Evolutionary conservation across 2,329 filamentous ascomycete genomes (phyloP), one percentile per base, ranked within the genome.

Genomic region (Trichoderma gracile): DNA sequence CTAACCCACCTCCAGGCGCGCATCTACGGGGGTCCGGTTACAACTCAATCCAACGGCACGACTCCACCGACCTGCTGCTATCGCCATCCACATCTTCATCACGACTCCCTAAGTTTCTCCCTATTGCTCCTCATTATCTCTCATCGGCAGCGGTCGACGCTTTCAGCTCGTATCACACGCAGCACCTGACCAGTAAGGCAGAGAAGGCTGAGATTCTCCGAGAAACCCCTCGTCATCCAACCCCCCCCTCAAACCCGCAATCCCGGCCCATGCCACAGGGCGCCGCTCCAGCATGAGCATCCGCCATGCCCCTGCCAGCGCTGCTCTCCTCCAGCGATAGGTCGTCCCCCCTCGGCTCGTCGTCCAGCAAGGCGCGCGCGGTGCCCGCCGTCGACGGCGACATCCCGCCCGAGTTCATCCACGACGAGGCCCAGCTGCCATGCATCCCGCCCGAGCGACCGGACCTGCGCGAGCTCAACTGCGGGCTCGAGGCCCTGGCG

Each of bases 381-480:
- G 47, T 47, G n/a, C 46, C 53, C 9, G 72, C 56, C 56, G 67
- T 68, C 69, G 72, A 70, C 59, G 56, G 68, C 40, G 72, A 73
- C 64, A 69, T 71, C 38, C 69, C 72, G 45, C 69, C 76, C 65
- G 80, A 80, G 52, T 86, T 82, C 72, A 85, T 89, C 69, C 77
- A 78, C 70, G 83, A 86, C 66, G 83, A 85, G 67, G 73, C 81
- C 38, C 82, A 89, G 70, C 79, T 89, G 27, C 74, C 73, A 21
- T 78, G 78, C 50, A 68, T 80, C 25, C 74, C 76, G 8, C 77
- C 79, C 68, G 85, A 88, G 66, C 78, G 83, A 42, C 83, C 85
- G 45, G 84, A 92, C 70, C 81, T 93, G 25, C 81, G 84, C 68
- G 85, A 89, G 65, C 82, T 94, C 55, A 94, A 94, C 77, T 80